These are phyloP conservation scores for Rhizopogon rudus DNA, from an alignment of 768 basidiomycete genomes.

Conservation along the genomic window DNA sequence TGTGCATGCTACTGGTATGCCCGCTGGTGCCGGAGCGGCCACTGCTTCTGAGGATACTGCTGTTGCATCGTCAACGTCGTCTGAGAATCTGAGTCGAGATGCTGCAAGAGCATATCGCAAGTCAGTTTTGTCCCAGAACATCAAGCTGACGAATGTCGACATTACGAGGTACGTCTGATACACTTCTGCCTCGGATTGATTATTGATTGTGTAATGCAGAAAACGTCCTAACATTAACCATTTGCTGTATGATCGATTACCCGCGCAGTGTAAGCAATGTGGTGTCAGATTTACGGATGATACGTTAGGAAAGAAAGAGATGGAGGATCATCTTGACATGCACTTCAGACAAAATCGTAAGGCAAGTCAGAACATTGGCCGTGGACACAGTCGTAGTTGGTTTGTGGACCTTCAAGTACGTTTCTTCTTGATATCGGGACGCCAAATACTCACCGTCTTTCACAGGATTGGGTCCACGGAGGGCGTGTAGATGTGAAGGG, in stretches of 20 bases:
- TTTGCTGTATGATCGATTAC: conserved; percentile 70
- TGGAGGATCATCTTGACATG: conserved; percentile 92
- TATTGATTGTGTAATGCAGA: conserved; percentile 35
- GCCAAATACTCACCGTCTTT: conserved; percentile 9
- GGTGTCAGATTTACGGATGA: conserved; percentile 81
- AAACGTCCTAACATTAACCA: conserved; percentile 54
- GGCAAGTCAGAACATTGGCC: conserved; percentile 68
- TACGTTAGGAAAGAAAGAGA: conserved; percentile 60
- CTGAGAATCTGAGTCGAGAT: conserved; percentile 37
- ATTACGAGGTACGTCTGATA: conserved; percentile 55
- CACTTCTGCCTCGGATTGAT: neutral
- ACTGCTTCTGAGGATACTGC: conserved; percentile 24
- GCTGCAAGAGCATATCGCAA: conserved; percentile 55
- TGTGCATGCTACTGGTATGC: conserved; percentile 50
- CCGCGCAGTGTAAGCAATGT: conserved; percentile 91
- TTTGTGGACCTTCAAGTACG: conserved; percentile 78
- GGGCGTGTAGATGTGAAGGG: conserved; percentile 55
- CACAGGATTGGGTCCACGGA: conserved; percentile 87
- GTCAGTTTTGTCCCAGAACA: conserved; percentile 50
- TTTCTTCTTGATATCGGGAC: neutral
- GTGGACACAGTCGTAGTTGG: conserved; percentile 91
- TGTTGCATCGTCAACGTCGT: conserved; percentile 23
- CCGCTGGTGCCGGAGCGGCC: conserved; percentile 43
- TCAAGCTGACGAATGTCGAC: conserved; percentile 64
- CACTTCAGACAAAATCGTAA: conserved; percentile 93